Percentiles rank a stretch among this genome's conserved stretches.
phyloP scores from a whole-genome alignment of 768 basidiomycete species.

The Hydnomerulius pinastri region DNA sequence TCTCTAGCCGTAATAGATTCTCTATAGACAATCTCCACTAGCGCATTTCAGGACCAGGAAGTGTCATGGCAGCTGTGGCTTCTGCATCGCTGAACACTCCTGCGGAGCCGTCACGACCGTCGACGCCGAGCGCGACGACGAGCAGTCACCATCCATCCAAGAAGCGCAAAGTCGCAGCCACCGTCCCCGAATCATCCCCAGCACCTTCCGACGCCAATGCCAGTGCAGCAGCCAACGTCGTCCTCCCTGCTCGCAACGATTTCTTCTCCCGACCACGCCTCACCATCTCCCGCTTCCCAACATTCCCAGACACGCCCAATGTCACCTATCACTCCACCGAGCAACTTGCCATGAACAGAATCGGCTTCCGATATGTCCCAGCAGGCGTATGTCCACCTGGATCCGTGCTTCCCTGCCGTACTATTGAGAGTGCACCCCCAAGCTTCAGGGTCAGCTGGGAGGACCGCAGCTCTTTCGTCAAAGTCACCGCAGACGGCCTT shows the following conservation, averaged over 20 bases:
- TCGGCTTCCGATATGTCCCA: slow-evolving; percentile 79
- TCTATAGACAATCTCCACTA: too few species aligned
- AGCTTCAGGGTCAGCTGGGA: slow-evolving; percentile 84
- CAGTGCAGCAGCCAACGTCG: slow-evolving; percentile 41
- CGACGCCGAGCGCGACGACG: slow-evolving; percentile 28
- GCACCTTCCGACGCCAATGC: slow-evolving; percentile 56
- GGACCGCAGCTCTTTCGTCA: slow-evolving; percentile 81
- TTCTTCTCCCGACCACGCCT: slow-evolving; percentile 70
- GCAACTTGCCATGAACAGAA: slow-evolving; percentile 68
- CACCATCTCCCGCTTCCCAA: slow-evolving; percentile 72
- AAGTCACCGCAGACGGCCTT: slow-evolving; percentile 76
- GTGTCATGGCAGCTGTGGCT: slow-evolving; percentile 15
- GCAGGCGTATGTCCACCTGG: slow-evolving; percentile 71
- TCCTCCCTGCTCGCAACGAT: slow-evolving; percentile 68
- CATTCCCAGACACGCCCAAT: slow-evolving; percentile 61
- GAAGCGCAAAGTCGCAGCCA: slow-evolving; percentile 58
- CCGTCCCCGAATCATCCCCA: slow-evolving; percentile 47
- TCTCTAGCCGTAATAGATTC: background rate
- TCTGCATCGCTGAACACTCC: slow-evolving; percentile 19
- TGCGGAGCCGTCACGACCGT: slow-evolving; percentile 36
- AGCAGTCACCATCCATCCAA: slow-evolving; percentile 24
- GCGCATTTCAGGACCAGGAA: background rate
- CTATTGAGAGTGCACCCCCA: slow-evolving; percentile 77
- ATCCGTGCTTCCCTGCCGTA: slow-evolving; percentile 63
- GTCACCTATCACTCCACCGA: slow-evolving; percentile 65